Conservation (phyloP, 106 monocot species). For the Acanthochlamys bracteata region DNA sequence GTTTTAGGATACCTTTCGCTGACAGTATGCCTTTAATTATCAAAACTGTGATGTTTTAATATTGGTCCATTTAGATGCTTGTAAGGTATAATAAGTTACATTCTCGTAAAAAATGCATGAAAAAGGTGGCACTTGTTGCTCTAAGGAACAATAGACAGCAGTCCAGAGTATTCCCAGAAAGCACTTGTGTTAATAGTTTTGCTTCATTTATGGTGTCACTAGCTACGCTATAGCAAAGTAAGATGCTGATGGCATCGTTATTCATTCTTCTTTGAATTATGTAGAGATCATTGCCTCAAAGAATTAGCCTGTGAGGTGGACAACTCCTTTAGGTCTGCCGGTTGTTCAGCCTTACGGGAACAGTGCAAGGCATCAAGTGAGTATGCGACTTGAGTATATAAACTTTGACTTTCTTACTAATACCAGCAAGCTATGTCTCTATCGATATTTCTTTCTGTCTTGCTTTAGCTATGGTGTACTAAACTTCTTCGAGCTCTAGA, state of each 20-base stretch:
- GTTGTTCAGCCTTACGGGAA: conserved; percentile 80
- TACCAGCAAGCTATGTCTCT: too few relatives aligned
- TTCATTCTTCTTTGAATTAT: background rate
- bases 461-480: background rate
- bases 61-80: conserved; percentile 4
- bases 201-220: background rate
- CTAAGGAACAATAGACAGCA: conserved; percentile 73
- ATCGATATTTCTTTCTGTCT: too few relatives aligned
- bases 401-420: too few relatives aligned
- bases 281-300: conserved; percentile 49
- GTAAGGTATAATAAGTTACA: conserved; percentile 3
- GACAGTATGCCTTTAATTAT: background rate
- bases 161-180: conserved; percentile 48
- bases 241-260: background rate
- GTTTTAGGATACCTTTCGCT: background rate
- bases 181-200: conserved; percentile 10
- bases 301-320: conserved; percentile 66
- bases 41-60: background rate
- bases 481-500: background rate
- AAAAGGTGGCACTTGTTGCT: conserved; percentile 83
- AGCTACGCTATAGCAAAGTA: background rate
- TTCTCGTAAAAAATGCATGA: conserved; percentile 48
- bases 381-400: conserved; percentile 12
- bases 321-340: conserved; percentile 58
- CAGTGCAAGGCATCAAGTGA: conserved; percentile 59